Conservation (phyloP, 1,139 yeast species). For the Saccharomyces hybrid region DNA sequence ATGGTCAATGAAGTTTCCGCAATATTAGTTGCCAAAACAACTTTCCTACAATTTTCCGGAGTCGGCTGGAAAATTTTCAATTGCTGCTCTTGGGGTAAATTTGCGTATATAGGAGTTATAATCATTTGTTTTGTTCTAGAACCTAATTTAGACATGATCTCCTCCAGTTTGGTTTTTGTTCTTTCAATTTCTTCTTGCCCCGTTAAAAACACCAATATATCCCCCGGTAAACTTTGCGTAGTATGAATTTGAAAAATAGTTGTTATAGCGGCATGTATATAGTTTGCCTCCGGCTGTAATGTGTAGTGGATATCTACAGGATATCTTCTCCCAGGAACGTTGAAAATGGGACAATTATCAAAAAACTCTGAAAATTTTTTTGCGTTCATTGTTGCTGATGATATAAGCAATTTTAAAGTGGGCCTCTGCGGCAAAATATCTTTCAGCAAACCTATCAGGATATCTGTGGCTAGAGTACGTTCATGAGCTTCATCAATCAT, state of each 20-base stretch:
- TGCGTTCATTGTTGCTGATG: constrained; percentile 94
- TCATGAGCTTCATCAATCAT: constrained; percentile 98
- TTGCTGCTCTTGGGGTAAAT: constrained; percentile 79
- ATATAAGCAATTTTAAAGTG: constrained; percentile 67
- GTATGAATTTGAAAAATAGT: constrained; percentile 76
- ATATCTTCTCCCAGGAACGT: constrained; percentile 81
- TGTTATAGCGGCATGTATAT: constrained; percentile 79
- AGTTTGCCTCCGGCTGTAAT: constrained; percentile 81
- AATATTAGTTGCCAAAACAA: constrained; percentile 91
- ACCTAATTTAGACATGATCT: constrained; percentile 60
- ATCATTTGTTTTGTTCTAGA: constrained; percentile 54
- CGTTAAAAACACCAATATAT: constrained; percentile 81
- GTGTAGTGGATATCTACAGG: constrained; percentile 88
- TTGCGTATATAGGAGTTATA: constrained; percentile 87
- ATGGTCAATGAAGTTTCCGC: constrained; percentile 96
- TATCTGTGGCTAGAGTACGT: constrained; percentile 85
- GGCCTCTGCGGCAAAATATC: constrained; percentile 54
- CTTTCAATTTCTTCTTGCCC: constrained; percentile 94
- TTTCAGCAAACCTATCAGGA: constrained; percentile 73
- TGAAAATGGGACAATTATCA: constrained; percentile 75
- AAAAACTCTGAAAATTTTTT: constrained; percentile 74
- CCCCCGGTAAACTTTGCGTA: constrained; percentile 64
- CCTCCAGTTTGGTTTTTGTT: constrained; percentile 63
- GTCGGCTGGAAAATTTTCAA: constrained; percentile 76
- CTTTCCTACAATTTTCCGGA: constrained; percentile 69